phyloP scores from a whole-genome alignment of 176 grass and related monocot species.

The Aegilops bicornis region DNA sequence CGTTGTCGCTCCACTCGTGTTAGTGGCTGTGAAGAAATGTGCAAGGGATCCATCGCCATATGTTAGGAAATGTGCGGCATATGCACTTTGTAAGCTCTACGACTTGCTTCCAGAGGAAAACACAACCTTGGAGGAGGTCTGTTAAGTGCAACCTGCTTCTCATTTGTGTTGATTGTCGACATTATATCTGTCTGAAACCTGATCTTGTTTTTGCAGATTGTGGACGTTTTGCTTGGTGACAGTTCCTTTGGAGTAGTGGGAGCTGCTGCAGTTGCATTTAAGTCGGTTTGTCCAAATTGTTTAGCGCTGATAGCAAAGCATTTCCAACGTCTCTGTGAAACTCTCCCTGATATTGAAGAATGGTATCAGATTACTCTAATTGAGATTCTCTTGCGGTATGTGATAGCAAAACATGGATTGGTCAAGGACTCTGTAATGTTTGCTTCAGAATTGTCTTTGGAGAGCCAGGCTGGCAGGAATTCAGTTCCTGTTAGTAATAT shows the following conservation, averaged over 20 bases:
- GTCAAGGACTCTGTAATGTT: constrained; percentile 78
- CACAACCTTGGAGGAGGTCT: constrained; percentile 64
- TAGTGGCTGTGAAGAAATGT: constrained; percentile 74
- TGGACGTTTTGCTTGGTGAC: constrained; percentile 70
- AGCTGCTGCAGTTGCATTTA: constrained; percentile 77
- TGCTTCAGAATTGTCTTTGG: constrained; percentile 13
- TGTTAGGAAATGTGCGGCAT: constrained; percentile 89
- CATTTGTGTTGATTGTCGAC: not conserved
- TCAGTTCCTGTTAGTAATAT: constrained; percentile 12
- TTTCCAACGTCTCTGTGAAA: constrained; percentile 78
- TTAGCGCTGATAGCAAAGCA: constrained; percentile 65
- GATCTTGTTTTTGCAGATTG: constrained; percentile 50
- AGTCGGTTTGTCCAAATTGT: constrained; percentile 65
- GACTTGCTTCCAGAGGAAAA: constrained; percentile 79
- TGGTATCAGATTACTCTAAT: constrained; percentile 84
- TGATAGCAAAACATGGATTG: constrained; percentile 84
- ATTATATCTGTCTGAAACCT: constrained; percentile 22
- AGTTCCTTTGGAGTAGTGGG: constrained; percentile 74
- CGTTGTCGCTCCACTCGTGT: constrained; percentile 73
- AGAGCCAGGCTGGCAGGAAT: constrained; percentile 20
- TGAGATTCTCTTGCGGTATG: constrained; percentile 82
- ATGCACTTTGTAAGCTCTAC: constrained; percentile 74
- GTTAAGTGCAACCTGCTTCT: not conserved
- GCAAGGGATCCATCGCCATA: constrained; percentile 83
- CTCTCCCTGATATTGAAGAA: constrained; percentile 89